Evolutionary conservation across 2,329 filamentous ascomycete species (phyloP), one percentile per base, ranked within the genome.

Genomic region (Sporothrix globosa): DNA sequence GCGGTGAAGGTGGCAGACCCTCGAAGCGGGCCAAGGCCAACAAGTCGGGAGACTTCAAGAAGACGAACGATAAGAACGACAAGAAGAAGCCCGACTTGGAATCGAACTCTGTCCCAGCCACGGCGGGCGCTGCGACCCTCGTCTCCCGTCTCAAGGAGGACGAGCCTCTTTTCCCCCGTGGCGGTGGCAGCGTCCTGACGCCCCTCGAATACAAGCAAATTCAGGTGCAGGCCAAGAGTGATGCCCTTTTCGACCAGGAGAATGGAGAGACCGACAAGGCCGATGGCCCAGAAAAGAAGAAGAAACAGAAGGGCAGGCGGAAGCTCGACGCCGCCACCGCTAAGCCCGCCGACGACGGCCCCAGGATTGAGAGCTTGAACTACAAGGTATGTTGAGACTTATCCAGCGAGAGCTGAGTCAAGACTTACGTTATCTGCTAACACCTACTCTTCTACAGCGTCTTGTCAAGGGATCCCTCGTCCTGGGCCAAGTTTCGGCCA

Each of bases 121-220:
- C 46, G 10, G 67, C 70, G 11, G 52, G 76, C 21, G 77, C 76
- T 66, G 73, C 72, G 5, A 70, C 75, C 2, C 72, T 82, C 41
- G 78, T 86, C 69, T 84, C 85, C 50, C 77, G 82, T 13, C 77
- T 87, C 67, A 88, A 86, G 79, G 91, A 96, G 74, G 96, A 98
- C 74, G 96, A 97, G 78, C 90, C 90, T 46, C 85, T 95, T 58
- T 99, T 99, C 77, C 95, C 96, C 75, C 89, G 96, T 85, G 96
- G 96, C 70, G 96, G 96, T 56, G 95, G 89, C 68, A 96, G 92
- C 77, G 86, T 97, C 68, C 83, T 99, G 78, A 97, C 96, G 1
- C 94, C 96, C 24, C 84, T 99, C 67, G 96, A 99, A 80, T 92
- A 96, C 78, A 97, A 97, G 82, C 93, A 98, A 81, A 98, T 99